Conservation (phyloP, 169 alveolate genomes). For the Plasmodium gaboni region DNA sequence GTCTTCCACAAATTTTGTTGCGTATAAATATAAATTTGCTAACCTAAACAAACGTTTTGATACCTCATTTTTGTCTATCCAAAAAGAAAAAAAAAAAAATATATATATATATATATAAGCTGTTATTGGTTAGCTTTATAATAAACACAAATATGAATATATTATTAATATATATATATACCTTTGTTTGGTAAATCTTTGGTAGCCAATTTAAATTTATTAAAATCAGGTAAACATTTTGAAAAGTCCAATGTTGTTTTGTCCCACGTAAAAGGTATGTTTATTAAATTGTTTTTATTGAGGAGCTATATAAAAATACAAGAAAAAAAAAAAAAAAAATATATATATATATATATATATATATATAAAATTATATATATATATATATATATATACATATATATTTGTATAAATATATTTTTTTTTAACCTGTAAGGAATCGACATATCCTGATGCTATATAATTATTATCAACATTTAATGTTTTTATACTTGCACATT, state of each 20-base stretch:
- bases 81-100: not conserved
- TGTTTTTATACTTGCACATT: conserved; percentile 32
- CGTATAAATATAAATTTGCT: conserved; percentile 48
- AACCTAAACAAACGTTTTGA: conserved; percentile 27
- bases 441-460: conserved; percentile 53
- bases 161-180: not conserved
- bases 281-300: conserved; percentile 32
- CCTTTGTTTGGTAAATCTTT: conserved; percentile 29
- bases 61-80: conserved; percentile 9
- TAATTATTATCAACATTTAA: conserved; percentile 39
- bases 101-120: not conserved
- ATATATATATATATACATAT: not conserved
- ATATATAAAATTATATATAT: conserved; percentile 1
- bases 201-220: conserved; percentile 26
- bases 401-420: conserved; percentile 4
- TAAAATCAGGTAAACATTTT: conserved; percentile 60
- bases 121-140: not conserved
- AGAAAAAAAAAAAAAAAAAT: conserved; percentile 21
- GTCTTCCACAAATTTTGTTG: conserved; percentile 45
- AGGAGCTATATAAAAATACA: conserved; percentile 24
- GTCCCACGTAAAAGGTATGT: conserved; percentile 42
- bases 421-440: conserved; percentile 42
- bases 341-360: conserved; percentile 9
- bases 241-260: conserved; percentile 55
- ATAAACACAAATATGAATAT: not conserved